Base-by-base conservation (phyloP, 2,329 filamentous ascomycete genomes). In the Aspergillus sclerotialis region DNA sequence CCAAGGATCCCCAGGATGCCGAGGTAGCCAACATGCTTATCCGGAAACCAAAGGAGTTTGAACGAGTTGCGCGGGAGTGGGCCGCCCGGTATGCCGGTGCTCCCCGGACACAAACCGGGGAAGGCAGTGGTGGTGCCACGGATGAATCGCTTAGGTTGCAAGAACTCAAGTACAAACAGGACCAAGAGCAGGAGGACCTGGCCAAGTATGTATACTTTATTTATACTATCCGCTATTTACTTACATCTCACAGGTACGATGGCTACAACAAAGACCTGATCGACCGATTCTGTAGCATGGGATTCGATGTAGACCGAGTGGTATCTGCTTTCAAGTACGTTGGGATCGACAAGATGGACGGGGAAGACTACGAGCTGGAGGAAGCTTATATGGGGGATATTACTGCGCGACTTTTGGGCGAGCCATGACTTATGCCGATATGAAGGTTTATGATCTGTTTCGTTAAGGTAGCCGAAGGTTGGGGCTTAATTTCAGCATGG, bases 1-100 rank as follows among this genome's bases (percentile, higher is more conserved):
- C 92, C 0, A 93, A 90, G 52, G 92, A 98, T 47, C 92, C 92
- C 0, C 92, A 98, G 67, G 92, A 98, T 54, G 89, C 89, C 25
- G 87, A 95, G 60, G 92, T 96, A 1, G 92, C 92, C 15, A 79
- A 76, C 52, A 94, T 95, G 86, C 73, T 96, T 53, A 71, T 94
- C 39, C 75, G 80, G 2, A 76, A 84, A 30, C 87, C 86, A 0
- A 77, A 84, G 30, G 77, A 80, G 37, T 96, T 95, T 53, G 79
- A 84, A 35, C 73, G 78, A 44, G 82, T 84, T 45, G 92, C 92
- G 1, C 79, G 88, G 43, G 84, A 95, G 46, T 98, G 92, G 92
- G 86, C 92, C 3, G 77, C 93, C 28, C 75, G 77, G 48, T 77
- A 89, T 58, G 92, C 90, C 2, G 78, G 81, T 19, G 92, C 92